phyloP scores from a whole-genome alignment of 2,329 filamentous ascomycete species.

The Cladophialophora yegresii region DNA sequence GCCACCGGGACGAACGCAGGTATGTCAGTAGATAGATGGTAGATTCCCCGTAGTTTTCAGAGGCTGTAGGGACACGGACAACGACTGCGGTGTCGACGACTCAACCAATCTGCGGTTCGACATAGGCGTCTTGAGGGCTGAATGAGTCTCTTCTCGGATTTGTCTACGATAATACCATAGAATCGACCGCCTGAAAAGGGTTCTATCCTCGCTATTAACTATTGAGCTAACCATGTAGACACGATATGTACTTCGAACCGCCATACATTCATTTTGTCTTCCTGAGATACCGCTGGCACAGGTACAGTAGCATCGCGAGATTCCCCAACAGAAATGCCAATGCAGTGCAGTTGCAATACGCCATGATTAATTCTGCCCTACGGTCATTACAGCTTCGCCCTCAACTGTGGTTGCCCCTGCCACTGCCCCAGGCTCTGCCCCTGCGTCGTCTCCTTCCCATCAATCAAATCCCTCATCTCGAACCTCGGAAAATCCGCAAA shows the following conservation, averaged over 20 bases:
- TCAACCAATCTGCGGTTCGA: background rate
- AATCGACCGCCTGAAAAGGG: too few species aligned
- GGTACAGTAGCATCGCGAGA: too few species aligned
- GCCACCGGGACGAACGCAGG: background rate
- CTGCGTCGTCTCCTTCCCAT: conserved; percentile 26
- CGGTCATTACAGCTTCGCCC: background rate
- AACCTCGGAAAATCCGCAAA: conserved; percentile 60
- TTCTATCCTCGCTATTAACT: too few species aligned
- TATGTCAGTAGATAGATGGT: background rate
- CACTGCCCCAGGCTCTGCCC: background rate
- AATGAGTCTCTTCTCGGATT: background rate
- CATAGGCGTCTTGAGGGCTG: background rate
- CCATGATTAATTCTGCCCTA: too few species aligned
- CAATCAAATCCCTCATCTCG: conserved; percentile 59
- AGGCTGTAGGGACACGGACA: background rate
- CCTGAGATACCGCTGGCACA: too few species aligned
- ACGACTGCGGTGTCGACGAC: background rate
- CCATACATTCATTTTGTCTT: too few species aligned
- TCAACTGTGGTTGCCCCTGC: too few species aligned
- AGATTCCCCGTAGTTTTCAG: background rate
- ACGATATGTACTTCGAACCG: too few species aligned
- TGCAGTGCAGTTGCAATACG: background rate
- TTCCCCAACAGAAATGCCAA: background rate
- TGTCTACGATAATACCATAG: background rate
- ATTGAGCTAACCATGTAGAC: too few species aligned